Evolutionary conservation across 805 yeast species (phyloP).

Genomic region (Nakazawaea wyomingensis): DNA sequence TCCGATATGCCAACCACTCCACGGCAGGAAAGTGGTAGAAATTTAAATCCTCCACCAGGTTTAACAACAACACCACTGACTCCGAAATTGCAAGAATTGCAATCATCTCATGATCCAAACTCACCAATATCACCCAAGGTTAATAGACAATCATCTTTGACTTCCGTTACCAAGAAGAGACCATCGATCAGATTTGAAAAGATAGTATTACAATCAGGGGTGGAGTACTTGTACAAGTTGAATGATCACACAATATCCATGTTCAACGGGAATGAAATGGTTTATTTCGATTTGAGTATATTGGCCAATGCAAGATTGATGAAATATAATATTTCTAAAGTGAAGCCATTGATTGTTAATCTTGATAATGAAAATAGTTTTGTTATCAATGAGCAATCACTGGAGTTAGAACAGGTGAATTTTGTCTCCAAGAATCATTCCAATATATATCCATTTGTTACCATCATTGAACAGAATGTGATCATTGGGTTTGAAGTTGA

Average conservation of each 20-base stretch:
- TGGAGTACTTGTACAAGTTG: constrained; percentile 28
- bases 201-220: constrained; percentile 19
- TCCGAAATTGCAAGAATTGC: background rate
- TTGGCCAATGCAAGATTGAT: constrained; percentile 17
- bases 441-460: constrained; percentile 44
- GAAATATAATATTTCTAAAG: constrained; percentile 15
- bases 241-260: constrained; percentile 21
- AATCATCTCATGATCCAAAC: background rate
- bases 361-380: constrained; percentile 26
- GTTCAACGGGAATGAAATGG: constrained; percentile 29
- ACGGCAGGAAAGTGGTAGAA: too few species aligned
- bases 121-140: background rate
- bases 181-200: constrained; percentile 20
- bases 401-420: background rate
- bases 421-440: constrained; percentile 25
- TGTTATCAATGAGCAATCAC: background rate
- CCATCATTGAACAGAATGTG: constrained; percentile 41
- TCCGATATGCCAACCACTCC: constrained; percentile 34
- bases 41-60: constrained; percentile 24
- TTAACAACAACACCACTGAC: constrained; percentile 7
- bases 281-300: constrained; percentile 22
- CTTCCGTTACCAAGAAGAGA: constrained; percentile 5
- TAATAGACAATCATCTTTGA: background rate
- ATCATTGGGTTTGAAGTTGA: constrained; percentile 47
- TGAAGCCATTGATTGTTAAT: constrained; percentile 24